These are phyloP conservation scores for Nicotiana sylvestris DNA, from an alignment of 257 asterid genomes.

Conservation along the genomic window DNA sequence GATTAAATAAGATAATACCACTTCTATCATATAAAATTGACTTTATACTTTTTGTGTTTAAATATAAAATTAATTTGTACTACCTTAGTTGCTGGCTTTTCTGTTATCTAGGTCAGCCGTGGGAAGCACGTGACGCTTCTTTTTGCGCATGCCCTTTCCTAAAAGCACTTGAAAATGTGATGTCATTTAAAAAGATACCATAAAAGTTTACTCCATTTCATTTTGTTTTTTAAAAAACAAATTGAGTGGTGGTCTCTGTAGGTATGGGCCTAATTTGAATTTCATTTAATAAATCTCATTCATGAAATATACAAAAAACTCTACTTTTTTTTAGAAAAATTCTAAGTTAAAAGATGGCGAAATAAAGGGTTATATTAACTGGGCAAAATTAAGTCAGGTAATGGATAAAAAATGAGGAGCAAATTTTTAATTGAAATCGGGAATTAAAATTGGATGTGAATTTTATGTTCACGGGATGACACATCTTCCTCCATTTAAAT, in stretches of 20 bases:
- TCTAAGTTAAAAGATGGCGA: too few relatives aligned
- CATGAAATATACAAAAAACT: too few relatives aligned
- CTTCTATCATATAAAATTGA: not conserved
- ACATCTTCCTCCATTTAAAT: too few relatives aligned
- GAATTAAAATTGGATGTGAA: too few relatives aligned
- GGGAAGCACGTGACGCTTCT: conserved; percentile 65
- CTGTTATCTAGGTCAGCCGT: conserved; percentile 20
- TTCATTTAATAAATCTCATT: too few relatives aligned
- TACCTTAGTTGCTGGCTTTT: conserved; percentile 3
- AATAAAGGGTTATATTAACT: too few relatives aligned
- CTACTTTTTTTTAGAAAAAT: too few relatives aligned
- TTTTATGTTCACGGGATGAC: too few relatives aligned
- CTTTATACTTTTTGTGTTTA: not conserved
- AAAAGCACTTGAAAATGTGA: conserved; percentile 7
- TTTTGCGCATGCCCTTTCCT: conserved; percentile 52
- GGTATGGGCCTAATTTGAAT: not conserved
- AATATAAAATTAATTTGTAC: not conserved
- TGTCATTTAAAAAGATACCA: not conserved
- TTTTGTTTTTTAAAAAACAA: not conserved
- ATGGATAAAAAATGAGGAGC: too few relatives aligned
- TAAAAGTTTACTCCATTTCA: not conserved
- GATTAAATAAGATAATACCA: conserved; percentile 4
- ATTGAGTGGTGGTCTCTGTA: not conserved
- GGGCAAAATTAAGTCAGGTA: too few relatives aligned
- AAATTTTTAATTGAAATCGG: too few relatives aligned